Conservation (phyloP, 495 filamentous ascomycete species). For the Tuber brumale region DNA sequence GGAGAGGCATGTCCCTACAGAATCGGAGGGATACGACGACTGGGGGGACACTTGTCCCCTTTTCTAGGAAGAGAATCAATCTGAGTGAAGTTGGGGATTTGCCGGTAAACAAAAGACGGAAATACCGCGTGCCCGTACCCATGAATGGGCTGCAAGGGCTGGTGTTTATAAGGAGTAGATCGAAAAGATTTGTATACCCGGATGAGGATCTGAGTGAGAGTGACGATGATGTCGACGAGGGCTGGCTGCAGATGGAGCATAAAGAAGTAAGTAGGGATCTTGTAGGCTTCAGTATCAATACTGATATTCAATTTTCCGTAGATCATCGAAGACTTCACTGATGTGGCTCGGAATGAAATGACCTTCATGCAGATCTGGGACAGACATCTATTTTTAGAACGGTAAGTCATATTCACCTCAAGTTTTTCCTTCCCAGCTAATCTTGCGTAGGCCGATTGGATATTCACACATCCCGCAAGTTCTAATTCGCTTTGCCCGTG, state of each 20-base stretch:
- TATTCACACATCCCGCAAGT: slow-evolving; percentile 35
- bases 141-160: slow-evolving; percentile 26
- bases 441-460: slow-evolving; percentile 17
- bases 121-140: slow-evolving; percentile 30
- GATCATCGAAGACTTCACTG: slow-evolving; percentile 40
- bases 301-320: slow-evolving; percentile 25
- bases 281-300: slow-evolving; percentile 9
- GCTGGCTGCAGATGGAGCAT: slow-evolving; percentile 39
- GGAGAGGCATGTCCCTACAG: slow-evolving; percentile 19
- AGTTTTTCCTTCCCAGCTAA: not conserved
- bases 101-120: slow-evolving; percentile 25
- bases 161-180: slow-evolving; percentile 37
- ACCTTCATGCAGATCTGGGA: slow-evolving; percentile 42
- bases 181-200: slow-evolving; percentile 37
- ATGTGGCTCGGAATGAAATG: slow-evolving; percentile 36
- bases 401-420: slow-evolving; percentile 15
- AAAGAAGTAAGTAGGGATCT: slow-evolving; percentile 34
- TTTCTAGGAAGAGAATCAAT: slow-evolving; percentile 27
- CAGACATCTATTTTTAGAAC: slow-evolving; percentile 38
- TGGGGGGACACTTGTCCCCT: not conserved
- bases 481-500: slow-evolving; percentile 34
- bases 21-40: slow-evolving; percentile 18
- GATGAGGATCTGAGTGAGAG: slow-evolving; percentile 40
- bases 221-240: slow-evolving; percentile 41
- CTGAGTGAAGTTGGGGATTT: slow-evolving; percentile 26